Conservation (phyloP, 805 yeast species). For the Candida xyloterini region DNA sequence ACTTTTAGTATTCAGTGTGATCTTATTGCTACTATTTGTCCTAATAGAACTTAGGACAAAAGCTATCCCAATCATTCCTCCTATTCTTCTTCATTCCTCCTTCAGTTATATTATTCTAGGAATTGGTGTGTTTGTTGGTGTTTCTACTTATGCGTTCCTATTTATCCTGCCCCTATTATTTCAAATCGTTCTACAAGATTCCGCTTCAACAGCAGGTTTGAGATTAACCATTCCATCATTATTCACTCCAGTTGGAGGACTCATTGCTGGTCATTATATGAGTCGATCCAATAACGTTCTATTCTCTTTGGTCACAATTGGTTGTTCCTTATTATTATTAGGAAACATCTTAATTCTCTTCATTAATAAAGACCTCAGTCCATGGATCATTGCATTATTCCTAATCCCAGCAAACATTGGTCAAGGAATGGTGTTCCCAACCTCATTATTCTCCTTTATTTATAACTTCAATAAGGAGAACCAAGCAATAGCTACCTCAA, state of each 20-base stretch:
- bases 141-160: conserved; percentile 39
- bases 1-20: conserved; percentile 4
- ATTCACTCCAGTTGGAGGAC: conserved; percentile 42
- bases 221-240: conserved; percentile 40
- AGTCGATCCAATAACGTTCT: conserved; percentile 29
- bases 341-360: conserved; percentile 35
- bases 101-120: conserved; percentile 28
- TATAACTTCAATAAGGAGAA: conserved; percentile 31
- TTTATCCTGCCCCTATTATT: conserved; percentile 42
- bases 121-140: conserved; percentile 37
- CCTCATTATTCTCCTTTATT: conserved; percentile 36
- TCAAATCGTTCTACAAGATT: conserved; percentile 40
- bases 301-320: conserved; percentile 30
- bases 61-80: conserved; percentile 35
- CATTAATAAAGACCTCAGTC: conserved; percentile 22
- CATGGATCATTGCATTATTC: conserved; percentile 29
- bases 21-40: conserved; percentile 3
- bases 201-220: conserved; percentile 40
- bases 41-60: conserved; percentile 9
- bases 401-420: conserved; percentile 39
- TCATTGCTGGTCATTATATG: conserved; percentile 39
- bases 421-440: conserved; percentile 39
- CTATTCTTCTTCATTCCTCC: conserved; percentile 24
- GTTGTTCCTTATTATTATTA: conserved; percentile 34
- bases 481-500: conserved; percentile 41